Conservation (phyloP, 352 stramenopile species). For the Nothophytophthora sp. region DNA sequence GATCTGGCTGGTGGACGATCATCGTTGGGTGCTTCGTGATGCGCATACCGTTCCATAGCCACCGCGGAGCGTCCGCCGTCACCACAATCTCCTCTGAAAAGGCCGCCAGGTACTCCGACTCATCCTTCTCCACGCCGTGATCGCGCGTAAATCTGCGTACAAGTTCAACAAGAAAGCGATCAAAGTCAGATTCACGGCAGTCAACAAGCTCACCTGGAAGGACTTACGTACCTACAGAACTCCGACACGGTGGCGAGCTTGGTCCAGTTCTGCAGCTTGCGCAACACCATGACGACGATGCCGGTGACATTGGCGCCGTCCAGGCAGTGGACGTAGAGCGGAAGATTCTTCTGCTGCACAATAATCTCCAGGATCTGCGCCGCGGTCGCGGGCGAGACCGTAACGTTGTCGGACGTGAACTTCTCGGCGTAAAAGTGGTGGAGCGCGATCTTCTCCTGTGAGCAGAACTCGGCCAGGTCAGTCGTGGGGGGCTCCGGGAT, state of each 20-base stretch:
- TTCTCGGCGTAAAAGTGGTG: slow-evolving; percentile 87
- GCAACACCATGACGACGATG: slow-evolving; percentile 88
- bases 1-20: slow-evolving; percentile 81
- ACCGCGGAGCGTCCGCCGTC: slow-evolving; percentile 67
- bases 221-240: slow-evolving; percentile 57
- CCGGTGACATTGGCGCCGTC: slow-evolving; percentile 86
- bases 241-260: slow-evolving; percentile 82
- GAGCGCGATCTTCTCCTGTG: slow-evolving; percentile 64
- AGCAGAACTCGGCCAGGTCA: slow-evolving; percentile 77
- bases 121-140: slow-evolving; percentile 86
- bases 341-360: slow-evolving; percentile 73
- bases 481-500: slow-evolving; percentile 79
- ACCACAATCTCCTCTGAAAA: slow-evolving; percentile 88
- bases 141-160: slow-evolving; percentile 73
- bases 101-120: slow-evolving; percentile 79
- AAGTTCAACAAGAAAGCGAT: background rate
- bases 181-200: background rate
- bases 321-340: slow-evolving; percentile 88
- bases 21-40: slow-evolving; percentile 88
- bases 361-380: slow-evolving; percentile 81
- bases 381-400: slow-evolving; percentile 71
- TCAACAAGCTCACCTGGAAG: background rate
- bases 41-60: slow-evolving; percentile 85
- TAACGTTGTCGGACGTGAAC: slow-evolving; percentile 89
- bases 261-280: slow-evolving; percentile 89